Evolutionary conservation across 225 moss, liverwort and hornwort genomes (phyloP).

Genomic region (Antitrichia curtipendula): DNA sequence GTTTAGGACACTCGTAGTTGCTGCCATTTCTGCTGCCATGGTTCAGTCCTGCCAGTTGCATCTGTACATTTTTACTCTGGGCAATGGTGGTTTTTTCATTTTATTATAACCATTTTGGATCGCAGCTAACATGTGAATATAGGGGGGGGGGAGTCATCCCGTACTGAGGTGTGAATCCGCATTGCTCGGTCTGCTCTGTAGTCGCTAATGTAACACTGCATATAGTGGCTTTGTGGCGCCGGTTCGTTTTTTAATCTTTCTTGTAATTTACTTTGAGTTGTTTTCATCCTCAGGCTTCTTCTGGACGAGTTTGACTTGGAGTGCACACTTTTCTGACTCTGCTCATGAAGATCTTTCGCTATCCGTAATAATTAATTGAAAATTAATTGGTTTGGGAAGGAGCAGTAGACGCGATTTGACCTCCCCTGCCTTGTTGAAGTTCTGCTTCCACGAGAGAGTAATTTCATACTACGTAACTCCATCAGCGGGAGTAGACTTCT

Average conservation of each 20-base stretch:
- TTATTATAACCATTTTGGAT: neutral
- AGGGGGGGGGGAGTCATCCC: too few species aligned
- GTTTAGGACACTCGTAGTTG: constrained; percentile 28
- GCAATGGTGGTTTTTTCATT: constrained; percentile 41
- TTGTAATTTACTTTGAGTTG: neutral
- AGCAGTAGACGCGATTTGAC: neutral
- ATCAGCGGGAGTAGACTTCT: neutral
- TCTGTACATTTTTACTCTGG: constrained; percentile 46
- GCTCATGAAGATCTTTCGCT: neutral
- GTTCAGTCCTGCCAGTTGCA: constrained; percentile 29
- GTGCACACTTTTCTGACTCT: neutral
- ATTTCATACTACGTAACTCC: neutral
- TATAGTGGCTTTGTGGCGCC: neutral
- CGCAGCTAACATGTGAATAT: neutral
- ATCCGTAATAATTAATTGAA: neutral
- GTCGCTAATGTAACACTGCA: neutral
- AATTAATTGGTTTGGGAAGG: neutral
- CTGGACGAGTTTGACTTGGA: neutral
- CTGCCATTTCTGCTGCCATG: constrained; percentile 36
- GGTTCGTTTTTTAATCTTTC: neutral
- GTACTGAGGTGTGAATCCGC: neutral
- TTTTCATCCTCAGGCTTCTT: neutral
- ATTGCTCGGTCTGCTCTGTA: neutral
- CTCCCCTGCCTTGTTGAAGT: neutral
- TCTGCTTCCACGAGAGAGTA: neutral